Conservation (phyloP, 768 basidiomycete species). For the Rhizopogon vulgaris region DNA sequence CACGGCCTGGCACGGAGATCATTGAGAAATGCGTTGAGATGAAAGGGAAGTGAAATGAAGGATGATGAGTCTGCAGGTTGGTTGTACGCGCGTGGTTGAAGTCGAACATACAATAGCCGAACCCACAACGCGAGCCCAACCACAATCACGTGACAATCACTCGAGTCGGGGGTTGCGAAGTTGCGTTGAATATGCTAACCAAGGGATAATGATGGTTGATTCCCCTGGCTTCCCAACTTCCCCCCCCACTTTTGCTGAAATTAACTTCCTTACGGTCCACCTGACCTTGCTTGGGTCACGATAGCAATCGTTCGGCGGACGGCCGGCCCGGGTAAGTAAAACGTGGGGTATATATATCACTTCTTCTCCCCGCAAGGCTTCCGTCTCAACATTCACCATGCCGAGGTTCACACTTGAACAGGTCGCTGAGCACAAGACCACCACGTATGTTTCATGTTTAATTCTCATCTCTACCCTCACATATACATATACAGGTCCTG, state of each 20-base stretch:
- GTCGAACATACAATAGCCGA: slow-evolving; percentile 36
- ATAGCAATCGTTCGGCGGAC: not conserved
- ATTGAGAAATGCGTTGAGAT: slow-evolving; percentile 16
- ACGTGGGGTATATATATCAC: not conserved
- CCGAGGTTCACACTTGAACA: slow-evolving; percentile 46
- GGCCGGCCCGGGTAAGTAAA: slow-evolving; percentile 2
- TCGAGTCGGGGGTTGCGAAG: no score
- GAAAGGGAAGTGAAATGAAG: slow-evolving; percentile 2
- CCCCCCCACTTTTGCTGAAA: not conserved
- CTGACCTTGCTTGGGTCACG: not conserved
- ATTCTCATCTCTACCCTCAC: not conserved
- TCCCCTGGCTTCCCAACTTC: not conserved
- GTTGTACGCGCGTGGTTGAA: slow-evolving; percentile 30
- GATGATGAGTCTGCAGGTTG: not conserved
- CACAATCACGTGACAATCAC: slow-evolving; percentile 26
- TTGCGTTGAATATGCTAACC: slow-evolving; percentile 3
- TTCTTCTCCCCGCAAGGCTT: not conserved
- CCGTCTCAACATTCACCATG: slow-evolving; percentile 11
- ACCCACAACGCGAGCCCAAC: slow-evolving; percentile 47
- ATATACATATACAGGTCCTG: slow-evolving; percentile 47
- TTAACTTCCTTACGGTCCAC: not conserved
- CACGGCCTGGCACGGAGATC: slow-evolving; percentile 38
- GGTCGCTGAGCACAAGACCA: slow-evolving; percentile 53
- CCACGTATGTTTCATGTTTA: slow-evolving; percentile 31
- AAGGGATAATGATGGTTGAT: not conserved